Conservation (phyloP, 2,329 filamentous ascomycete genomes). For the Fusarium sp. region DNA sequence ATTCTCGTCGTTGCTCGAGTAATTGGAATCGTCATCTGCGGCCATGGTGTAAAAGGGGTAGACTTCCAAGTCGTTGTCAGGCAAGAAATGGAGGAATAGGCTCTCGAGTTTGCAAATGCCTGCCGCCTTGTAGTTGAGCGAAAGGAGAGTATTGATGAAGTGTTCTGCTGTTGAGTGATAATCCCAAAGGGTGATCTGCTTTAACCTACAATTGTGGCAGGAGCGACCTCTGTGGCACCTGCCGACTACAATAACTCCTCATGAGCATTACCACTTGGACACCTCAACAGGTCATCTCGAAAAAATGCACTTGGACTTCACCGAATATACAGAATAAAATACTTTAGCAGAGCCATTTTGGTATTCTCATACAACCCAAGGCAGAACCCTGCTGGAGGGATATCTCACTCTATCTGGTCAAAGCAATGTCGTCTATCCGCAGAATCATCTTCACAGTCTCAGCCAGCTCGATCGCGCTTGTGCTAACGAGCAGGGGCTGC, state of each 20-base stretch:
- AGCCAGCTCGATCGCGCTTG: slow-evolving; percentile 95
- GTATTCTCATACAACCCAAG: slow-evolving; percentile 54
- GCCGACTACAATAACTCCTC: neutral
- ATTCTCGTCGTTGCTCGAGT: slow-evolving; percentile 32
- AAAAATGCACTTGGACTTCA: neutral
- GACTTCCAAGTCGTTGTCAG: neutral
- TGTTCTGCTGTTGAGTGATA: neutral
- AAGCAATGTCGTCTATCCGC: slow-evolving; percentile 75
- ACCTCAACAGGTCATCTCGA: too few relatives aligned
- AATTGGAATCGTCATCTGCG: slow-evolving; percentile 23
- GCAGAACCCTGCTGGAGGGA: slow-evolving; percentile 43
- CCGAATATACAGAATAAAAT: slow-evolving; percentile 27
- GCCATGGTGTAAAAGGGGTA: slow-evolving; percentile 17
- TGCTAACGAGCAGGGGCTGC: slow-evolving; percentile 95
- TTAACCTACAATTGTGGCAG: slow-evolving; percentile 4
- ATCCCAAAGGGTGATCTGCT: neutral
- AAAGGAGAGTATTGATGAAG: neutral
- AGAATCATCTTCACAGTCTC: slow-evolving; percentile 98
- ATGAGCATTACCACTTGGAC: neutral
- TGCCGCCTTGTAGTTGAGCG: neutral
- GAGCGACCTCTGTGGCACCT: slow-evolving; percentile 3
- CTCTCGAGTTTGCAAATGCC: neutral
- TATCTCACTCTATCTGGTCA: slow-evolving; percentile 65
- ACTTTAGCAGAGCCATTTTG: slow-evolving; percentile 46
- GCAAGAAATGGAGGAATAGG: neutral